Base-by-base conservation (phyloP, 345 rosid genomes). In the Kernera saxatilis region DNA sequence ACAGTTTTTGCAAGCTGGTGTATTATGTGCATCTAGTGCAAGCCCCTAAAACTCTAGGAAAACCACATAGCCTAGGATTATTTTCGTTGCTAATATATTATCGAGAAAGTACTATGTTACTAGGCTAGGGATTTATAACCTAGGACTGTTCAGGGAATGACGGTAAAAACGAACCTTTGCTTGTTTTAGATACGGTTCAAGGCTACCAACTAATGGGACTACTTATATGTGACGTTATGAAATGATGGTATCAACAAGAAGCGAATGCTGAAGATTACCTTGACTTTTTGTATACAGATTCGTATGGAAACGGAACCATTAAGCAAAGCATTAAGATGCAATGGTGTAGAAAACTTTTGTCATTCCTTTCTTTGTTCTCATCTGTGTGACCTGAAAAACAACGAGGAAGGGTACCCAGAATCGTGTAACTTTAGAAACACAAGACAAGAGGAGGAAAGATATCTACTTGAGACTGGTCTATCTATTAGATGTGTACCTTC, bases 331-430 rank as follows among this genome's bases (percentile, higher is more conserved):
- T 65, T 60, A 81, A 40, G 73, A 18, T 61, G 78, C 79, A 67
- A 87, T 79, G 0, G 77, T 78, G 73, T 92, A 89, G 63, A 55
- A 87, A 52, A 92, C 89, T 81, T 89, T 92, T 13, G 88, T 84
- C 68, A 62, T 18, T 53, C 94, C 94, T 82, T 85, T 92, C 84
- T 88, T 89, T 27, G 78, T 70, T 56, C 91, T 87, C 25, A 90
- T 79, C 60, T 87, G 91, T 67, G 86, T 74, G 72, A 87, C 77
- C 96, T 82, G 65, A 68, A 17, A 64, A 67, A 63, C 23, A 22
- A 43, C 52, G 60, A 59, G 33, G 26, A 21, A 50, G 41, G 41
- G 55, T 52, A 51, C 22, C 6, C 25, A 60, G 8, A 62, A 32
- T 7, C 49, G 68, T 59, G 46, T 44, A 12, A 2, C 5, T 29